Base-by-base conservation (phyloP, 2,329 filamentous ascomycete genomes). In the Cordyceps fumosorosea region DNA sequence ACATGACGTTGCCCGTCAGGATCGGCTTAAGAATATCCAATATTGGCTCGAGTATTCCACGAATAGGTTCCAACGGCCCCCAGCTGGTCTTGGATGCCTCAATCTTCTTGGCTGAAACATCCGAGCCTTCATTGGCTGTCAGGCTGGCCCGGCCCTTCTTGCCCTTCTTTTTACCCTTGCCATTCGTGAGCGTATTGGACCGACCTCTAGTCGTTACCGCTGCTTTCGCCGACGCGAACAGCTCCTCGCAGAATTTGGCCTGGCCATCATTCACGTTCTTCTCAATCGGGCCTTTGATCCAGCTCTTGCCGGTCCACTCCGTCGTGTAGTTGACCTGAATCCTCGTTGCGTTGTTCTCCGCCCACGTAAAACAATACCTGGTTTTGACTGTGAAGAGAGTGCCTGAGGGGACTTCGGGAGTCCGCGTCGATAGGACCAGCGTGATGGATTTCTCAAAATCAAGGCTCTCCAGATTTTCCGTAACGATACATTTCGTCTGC, bases 221-320 rank as follows among this genome's bases (percentile, higher is more conserved):
- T 48, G 84, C 81, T 71, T 88, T 91, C 20, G 98, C 79, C 32
- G 87, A 83, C 11, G 87, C 84, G 59, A 93, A 84, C 5, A 99
- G 77, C 62, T 93, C 89, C 67, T 89, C 93, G 65, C 89, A 90
- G 72, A 96, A 96, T 63, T 87, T 82, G 10, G 81, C 82, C 75
- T 99, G 95, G 32, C 95, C 95, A 62, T 97, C 93, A 65, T 89
- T 93, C 50, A 93, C 91, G 64, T 91, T 93, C 74, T 96, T 97
- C 73, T 99, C 95, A 68, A 99, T 99, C 2, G 95, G 90, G 96
- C 93, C 91, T 79, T 95, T 97, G 52, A 99, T 78, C 95, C 95
- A 99, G 78, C 93, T 97, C 81, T 98, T 99, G 68, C 93, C 93
- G 3, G 89, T 88, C 96, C 96, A 99, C 71, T 99, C 96, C 50